phyloP scores from a whole-genome alignment of 2,329 filamentous ascomycete genomes.

The Aspergillus latus region DNA sequence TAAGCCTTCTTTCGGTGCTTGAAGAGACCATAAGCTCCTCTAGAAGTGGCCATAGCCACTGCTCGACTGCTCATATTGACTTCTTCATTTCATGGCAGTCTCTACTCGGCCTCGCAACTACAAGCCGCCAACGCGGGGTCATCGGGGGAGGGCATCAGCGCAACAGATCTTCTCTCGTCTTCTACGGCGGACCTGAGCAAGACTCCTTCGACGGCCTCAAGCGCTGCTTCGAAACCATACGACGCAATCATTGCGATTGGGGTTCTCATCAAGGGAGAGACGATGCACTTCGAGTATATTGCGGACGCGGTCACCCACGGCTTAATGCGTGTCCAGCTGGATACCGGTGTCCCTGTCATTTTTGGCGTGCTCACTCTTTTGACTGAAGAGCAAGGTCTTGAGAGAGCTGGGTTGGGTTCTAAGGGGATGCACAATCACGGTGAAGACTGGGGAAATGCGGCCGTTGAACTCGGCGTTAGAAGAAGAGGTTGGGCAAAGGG shows the following conservation, averaged over 20 bases:
- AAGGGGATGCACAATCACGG: slow-evolving; percentile 81
- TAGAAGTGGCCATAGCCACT: neutral
- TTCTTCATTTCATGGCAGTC: slow-evolving; percentile 47
- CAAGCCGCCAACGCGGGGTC: slow-evolving; percentile 64
- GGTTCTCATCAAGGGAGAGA: slow-evolving; percentile 96
- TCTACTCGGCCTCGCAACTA: slow-evolving; percentile 83
- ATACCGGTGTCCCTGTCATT: slow-evolving; percentile 83
- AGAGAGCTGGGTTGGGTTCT: slow-evolving; percentile 71
- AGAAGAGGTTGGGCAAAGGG: slow-evolving; percentile 79
- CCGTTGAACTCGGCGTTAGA: slow-evolving; percentile 92
- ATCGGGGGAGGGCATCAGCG: slow-evolving; percentile 37
- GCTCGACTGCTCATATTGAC: neutral
- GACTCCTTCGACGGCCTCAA: slow-evolving; percentile 36
- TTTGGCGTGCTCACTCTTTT: slow-evolving; percentile 91
- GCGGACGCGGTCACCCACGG: slow-evolving; percentile 86
- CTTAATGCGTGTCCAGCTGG: slow-evolving; percentile 90
- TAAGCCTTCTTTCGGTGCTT: slow-evolving; percentile 42
- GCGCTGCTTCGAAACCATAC: slow-evolving; percentile 59
- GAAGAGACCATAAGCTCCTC: neutral
- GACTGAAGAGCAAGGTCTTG: slow-evolving; percentile 80
- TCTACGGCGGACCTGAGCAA: slow-evolving; percentile 67
- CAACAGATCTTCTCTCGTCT: slow-evolving; percentile 61
- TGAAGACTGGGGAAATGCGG: slow-evolving; percentile 91
- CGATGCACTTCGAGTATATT: slow-evolving; percentile 99
- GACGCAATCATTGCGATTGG: slow-evolving; percentile 95